phyloP scores from a whole-genome alignment of 1,284 basidiomycete genomes.

The Vanrija sp. region DNA sequence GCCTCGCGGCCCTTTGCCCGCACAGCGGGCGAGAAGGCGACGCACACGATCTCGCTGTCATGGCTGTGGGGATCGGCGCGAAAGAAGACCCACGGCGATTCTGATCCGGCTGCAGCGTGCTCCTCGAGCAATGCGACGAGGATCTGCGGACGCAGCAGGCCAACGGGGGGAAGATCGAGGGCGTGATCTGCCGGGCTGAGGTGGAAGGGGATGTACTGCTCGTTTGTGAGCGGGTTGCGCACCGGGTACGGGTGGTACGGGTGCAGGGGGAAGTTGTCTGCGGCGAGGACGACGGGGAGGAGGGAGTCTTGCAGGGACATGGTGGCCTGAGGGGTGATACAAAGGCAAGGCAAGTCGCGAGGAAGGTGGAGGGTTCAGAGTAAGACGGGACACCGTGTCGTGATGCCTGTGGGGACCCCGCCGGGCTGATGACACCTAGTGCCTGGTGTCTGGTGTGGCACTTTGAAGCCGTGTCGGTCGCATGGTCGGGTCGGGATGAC shows the following conservation, averaged over 20 bases:
- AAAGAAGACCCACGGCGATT: not conserved
- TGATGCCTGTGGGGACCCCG: too few relatives aligned
- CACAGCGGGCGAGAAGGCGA: conserved; percentile 27
- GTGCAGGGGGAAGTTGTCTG: conserved; percentile 59
- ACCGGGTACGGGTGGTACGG: conserved; percentile 15
- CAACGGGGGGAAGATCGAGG: conserved; percentile 9
- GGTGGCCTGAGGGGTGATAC: too few relatives aligned
- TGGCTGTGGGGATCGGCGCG: not conserved
- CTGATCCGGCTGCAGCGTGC: not conserved
- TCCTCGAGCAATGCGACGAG: conserved; percentile 4
- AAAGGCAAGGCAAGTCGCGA: too few relatives aligned
- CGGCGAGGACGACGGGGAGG: conserved; percentile 59
- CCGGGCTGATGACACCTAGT: too few relatives aligned
- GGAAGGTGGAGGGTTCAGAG: too few relatives aligned
- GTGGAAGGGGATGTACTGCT: conserved; percentile 18
- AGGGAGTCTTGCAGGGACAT: conserved; percentile 38
- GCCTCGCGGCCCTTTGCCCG: conserved; percentile 25
- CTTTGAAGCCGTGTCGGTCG: too few relatives aligned
- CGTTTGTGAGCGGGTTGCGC: conserved; percentile 6
- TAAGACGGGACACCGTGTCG: too few relatives aligned
- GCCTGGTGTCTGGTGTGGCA: too few relatives aligned
- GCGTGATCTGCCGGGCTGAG: conserved; percentile 1
- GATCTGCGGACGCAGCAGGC: conserved; percentile 16
- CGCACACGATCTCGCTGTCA: conserved; percentile 11
- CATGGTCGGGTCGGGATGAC: too few relatives aligned